Conservation (phyloP, 257 asterid species). For the Rauvolfia tetraphylla region DNA sequence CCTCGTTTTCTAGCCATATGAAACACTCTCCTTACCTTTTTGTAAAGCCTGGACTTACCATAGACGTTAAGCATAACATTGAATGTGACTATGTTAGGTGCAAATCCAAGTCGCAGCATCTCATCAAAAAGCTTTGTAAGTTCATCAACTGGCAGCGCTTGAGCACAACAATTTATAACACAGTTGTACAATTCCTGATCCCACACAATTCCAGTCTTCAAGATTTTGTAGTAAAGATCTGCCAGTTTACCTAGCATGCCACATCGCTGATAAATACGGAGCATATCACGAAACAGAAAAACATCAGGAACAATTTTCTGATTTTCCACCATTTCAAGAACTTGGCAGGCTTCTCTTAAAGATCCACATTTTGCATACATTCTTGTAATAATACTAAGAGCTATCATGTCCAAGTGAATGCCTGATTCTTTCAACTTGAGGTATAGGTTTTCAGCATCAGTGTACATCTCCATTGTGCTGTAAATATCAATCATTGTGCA, state of each 20-base stretch:
- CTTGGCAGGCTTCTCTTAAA: slow-evolving; percentile 55
- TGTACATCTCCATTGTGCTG: slow-evolving; percentile 46
- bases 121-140: slow-evolving; percentile 76
- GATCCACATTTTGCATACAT: slow-evolving; percentile 74
- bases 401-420: slow-evolving; percentile 63
- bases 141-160: slow-evolving; percentile 85
- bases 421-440: slow-evolving; percentile 44
- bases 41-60: slow-evolving; percentile 72
- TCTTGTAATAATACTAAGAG: slow-evolving; percentile 64
- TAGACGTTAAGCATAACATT: slow-evolving; percentile 78
- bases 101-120: slow-evolving; percentile 69
- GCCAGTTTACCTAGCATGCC: slow-evolving; percentile 56
- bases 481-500: slow-evolving; percentile 87
- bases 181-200: slow-evolving; percentile 94
- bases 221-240: slow-evolving; percentile 57
- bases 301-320: slow-evolving; percentile 73
- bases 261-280: slow-evolving; percentile 65
- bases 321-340: slow-evolving; percentile 54
- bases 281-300: slow-evolving; percentile 85
- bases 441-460: slow-evolving; percentile 67
- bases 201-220: slow-evolving; percentile 59
- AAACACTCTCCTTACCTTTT: slow-evolving; percentile 60
- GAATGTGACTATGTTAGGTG: slow-evolving; percentile 62
- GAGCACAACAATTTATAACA: slow-evolving; percentile 80
- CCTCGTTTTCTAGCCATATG: slow-evolving; percentile 72